These are phyloP conservation scores for Rhizopus arrhizus DNA, from an alignment of 371 early-diverging fungal species.

Conservation along the genomic window DNA sequence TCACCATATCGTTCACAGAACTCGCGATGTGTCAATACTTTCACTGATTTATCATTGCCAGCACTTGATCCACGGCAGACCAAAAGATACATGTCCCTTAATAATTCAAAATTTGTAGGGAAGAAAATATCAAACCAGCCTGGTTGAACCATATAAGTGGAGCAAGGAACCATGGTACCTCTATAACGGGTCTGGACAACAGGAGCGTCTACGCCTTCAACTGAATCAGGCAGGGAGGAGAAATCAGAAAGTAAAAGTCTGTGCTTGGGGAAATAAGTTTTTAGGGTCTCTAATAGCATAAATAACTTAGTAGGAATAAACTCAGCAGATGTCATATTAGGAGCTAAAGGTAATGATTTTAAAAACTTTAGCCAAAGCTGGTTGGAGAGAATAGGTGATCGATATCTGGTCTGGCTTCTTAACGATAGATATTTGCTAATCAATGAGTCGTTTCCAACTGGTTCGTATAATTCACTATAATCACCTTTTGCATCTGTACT, in stretches of 20 bases:
- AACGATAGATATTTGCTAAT: slow-evolving; percentile 71
- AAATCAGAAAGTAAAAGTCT: slow-evolving; percentile 92
- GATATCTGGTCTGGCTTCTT: slow-evolving; percentile 58
- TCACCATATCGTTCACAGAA: slow-evolving; percentile 83
- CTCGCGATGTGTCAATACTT: slow-evolving; percentile 76
- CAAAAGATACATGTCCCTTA: slow-evolving; percentile 74
- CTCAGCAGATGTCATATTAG: slow-evolving; percentile 83
- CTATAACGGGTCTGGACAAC: slow-evolving; percentile 93
- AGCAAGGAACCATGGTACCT: slow-evolving; percentile 90
- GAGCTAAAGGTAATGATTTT: slow-evolving; percentile 77
- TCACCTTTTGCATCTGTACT: slow-evolving; percentile 80
- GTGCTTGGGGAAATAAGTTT: slow-evolving; percentile 83
- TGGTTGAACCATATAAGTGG: slow-evolving; percentile 92
- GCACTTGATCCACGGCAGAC: slow-evolving; percentile 59
- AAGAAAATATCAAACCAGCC: slow-evolving; percentile 99
- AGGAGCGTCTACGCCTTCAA: slow-evolving; percentile 84
- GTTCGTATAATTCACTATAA: slow-evolving; percentile 84
- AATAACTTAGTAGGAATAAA: slow-evolving; percentile 92
- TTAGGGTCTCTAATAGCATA: slow-evolving; percentile 73
- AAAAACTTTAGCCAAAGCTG: slow-evolving; percentile 52
- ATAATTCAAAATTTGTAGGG: slow-evolving; percentile 92
- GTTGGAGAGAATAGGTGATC: slow-evolving; percentile 63
- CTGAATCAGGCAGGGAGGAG: slow-evolving; percentile 76
- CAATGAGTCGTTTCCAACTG: slow-evolving; percentile 71
- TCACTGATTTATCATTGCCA: slow-evolving; percentile 46